Conservation (phyloP, 23 red algal genomes). For the Gracilaria gracilis region DNA sequence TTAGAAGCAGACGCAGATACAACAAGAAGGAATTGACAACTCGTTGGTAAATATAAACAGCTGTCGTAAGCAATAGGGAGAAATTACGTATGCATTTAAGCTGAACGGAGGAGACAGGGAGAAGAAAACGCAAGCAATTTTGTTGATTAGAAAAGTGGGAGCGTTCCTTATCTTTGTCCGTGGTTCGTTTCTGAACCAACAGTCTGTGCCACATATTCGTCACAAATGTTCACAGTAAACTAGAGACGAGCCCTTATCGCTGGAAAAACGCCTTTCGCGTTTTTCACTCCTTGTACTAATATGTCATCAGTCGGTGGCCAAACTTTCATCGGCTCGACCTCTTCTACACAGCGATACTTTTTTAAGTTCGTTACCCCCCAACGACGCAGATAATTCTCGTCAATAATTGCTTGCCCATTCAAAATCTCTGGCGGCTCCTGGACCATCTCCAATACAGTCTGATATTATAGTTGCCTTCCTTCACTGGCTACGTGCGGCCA, state of each 20-base stretch:
- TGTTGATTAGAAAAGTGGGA: neutral
- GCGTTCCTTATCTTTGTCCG: neutral
- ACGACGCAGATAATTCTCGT: conserved; percentile 93
- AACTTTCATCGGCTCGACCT: conserved; percentile 75
- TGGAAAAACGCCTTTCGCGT: conserved; percentile 25
- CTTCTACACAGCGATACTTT: conserved; percentile 85
- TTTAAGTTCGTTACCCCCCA: conserved; percentile 80
- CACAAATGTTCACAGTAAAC: neutral
- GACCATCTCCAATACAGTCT: conserved; percentile 76
- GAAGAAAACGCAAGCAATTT: neutral
- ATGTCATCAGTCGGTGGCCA: conserved; percentile 67
- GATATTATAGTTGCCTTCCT: conserved; percentile 86
- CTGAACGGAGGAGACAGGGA: neutral
- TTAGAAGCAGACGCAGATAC: conserved; percentile 10
- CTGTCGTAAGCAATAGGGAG: neutral
- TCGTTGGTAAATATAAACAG: neutral
- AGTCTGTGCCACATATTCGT: neutral
- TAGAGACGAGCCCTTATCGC: conserved; percentile 47
- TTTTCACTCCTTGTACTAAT: neutral
- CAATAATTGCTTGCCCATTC: conserved; percentile 87
- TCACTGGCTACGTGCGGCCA: conserved; percentile 87
- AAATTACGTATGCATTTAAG: neutral
- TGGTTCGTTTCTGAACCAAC: neutral
- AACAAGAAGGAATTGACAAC: neutral
- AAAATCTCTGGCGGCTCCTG: conserved; percentile 61